These are phyloP conservation scores for Rhynchospora tenuis DNA, from an alignment of 176 grass and related monocot species.

Conservation along the genomic window DNA sequence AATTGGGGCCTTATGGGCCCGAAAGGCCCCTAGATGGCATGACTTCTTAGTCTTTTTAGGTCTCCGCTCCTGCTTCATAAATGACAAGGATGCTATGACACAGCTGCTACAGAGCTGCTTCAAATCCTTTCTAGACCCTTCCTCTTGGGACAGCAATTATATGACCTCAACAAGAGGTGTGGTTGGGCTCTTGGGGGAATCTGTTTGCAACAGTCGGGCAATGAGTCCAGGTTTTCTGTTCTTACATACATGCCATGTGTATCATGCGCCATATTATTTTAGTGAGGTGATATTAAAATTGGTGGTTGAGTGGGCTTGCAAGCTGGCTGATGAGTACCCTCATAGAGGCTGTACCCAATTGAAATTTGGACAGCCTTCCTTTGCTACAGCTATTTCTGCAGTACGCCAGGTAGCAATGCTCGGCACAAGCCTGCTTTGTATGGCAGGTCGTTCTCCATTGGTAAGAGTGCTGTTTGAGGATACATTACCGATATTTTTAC, in stretches of 20 bases:
- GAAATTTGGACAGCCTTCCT: slow-evolving; percentile 37
- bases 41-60: slow-evolving; percentile 49
- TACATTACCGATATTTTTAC: slow-evolving; percentile 40
- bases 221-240: slow-evolving; percentile 43
- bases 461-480: slow-evolving; percentile 46
- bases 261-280: slow-evolving; percentile 37
- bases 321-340: slow-evolving; percentile 32
- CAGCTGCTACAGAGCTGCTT: slow-evolving; percentile 68
- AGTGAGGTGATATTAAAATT: slow-evolving; percentile 51
- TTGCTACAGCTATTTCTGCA: slow-evolving; percentile 30
- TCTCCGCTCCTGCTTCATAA: slow-evolving; percentile 27
- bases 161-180: slow-evolving; percentile 33
- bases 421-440: slow-evolving; percentile 47
- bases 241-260: slow-evolving; percentile 32
- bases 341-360: slow-evolving; percentile 24
- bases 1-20: slow-evolving; percentile 56
- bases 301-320: slow-evolving; percentile 46
- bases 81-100: slow-evolving; percentile 41
- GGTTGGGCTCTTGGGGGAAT: slow-evolving; percentile 37
- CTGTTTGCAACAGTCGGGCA: slow-evolving; percentile 14
- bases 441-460: slow-evolving; percentile 39
- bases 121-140: slow-evolving; percentile 44
- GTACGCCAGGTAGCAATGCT: slow-evolving; percentile 48
- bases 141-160: slow-evolving; percentile 18
- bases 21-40: slow-evolving; percentile 61